Evolutionary conservation across 1,284 basidiomycete species (phyloP).

Genomic region (Amylostereum chailletii): DNA sequence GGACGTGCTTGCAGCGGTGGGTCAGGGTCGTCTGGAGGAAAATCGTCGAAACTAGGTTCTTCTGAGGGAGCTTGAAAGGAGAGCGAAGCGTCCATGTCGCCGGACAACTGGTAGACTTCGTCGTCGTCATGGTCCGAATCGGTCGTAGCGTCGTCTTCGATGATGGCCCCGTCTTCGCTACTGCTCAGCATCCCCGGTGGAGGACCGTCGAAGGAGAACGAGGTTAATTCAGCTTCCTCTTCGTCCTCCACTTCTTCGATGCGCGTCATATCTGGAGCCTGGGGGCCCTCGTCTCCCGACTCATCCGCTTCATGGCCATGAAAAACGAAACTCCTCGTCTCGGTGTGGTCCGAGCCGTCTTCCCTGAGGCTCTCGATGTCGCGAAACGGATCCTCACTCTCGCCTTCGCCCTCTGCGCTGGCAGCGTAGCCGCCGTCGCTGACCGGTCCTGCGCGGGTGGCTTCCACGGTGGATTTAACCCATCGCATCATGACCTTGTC

Average conservation of each 20-base stretch:
- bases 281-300: constrained; percentile 16
- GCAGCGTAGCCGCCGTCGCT: constrained; percentile 29
- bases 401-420: constrained; percentile 29
- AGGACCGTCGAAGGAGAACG: constrained; percentile 63
- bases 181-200: constrained; percentile 37
- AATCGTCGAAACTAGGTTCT: constrained; percentile 13
- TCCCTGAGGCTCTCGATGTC: constrained; percentile 79
- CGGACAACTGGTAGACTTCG: constrained; percentile 11
- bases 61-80: background rate
- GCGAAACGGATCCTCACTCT: constrained; percentile 78
- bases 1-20: background rate
- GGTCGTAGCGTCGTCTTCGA: constrained; percentile 35
- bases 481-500: constrained; percentile 77
- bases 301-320: constrained; percentile 9
- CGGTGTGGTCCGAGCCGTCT: constrained; percentile 30
- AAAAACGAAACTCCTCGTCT: background rate
- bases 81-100: constrained; percentile 11
- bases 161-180: constrained; percentile 30
- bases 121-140: constrained; percentile 37
- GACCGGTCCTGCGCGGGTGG: constrained; percentile 14
- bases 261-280: constrained; percentile 33
- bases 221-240: constrained; percentile 57
- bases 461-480: constrained; percentile 53
- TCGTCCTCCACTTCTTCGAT: constrained; percentile 47
- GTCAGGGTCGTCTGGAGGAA: constrained; percentile 11